Base-by-base conservation (phyloP, 441 rosid genomes). In the Populus hybrid region DNA sequence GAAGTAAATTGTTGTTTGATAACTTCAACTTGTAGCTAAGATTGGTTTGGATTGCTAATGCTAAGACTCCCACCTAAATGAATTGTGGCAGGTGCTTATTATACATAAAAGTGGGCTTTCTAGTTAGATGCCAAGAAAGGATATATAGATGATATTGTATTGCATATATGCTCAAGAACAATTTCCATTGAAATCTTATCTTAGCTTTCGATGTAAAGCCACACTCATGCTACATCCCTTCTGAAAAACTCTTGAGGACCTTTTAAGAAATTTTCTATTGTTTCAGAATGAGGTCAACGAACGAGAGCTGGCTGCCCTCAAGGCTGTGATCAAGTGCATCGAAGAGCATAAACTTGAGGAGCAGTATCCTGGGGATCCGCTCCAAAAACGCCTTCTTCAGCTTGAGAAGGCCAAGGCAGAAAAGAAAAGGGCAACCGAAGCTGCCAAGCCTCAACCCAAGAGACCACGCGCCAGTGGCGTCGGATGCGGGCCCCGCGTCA, bases 331-430 rank as follows among this genome's bases (percentile, higher is more conserved):
- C 73, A 96, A 92, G 86, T 93, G 98, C 89, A 84, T 94, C 11
- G 98, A 96, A 81, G 99, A 96, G 84, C 98, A 92, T 78, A 94
- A 82, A 83, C 93, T 96, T 14, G 98, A 92, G 90, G 94, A 88
- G 82, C 96, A 89, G 80, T 96, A 90, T 81, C 92, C 92, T 21
- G 67, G 80, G 24, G 98, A 90, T 64, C 86, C 91, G 12, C 96
- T 96, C 69, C 93, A 92, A 65, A 89, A 90, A 74, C 85, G 88
- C 74, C 89, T 96, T 73, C 73, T 86, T 75, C 91, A 88, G 85
- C 91, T 96, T 28, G 98, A 94, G 95, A 96, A 96, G 83, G 97
- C 93, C 72, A 96, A 94, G 87, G 94, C 98, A 14, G 99, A 96
- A 80, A 92, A 88, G 87, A 94, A 91, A 82, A 84, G 93, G 81